A percentile compares a stretch with the other conserved stretches of the same genome.
phyloP scores from a whole-genome alignment of 768 basidiomycete species.

The Amyloporia xantha region DNA sequence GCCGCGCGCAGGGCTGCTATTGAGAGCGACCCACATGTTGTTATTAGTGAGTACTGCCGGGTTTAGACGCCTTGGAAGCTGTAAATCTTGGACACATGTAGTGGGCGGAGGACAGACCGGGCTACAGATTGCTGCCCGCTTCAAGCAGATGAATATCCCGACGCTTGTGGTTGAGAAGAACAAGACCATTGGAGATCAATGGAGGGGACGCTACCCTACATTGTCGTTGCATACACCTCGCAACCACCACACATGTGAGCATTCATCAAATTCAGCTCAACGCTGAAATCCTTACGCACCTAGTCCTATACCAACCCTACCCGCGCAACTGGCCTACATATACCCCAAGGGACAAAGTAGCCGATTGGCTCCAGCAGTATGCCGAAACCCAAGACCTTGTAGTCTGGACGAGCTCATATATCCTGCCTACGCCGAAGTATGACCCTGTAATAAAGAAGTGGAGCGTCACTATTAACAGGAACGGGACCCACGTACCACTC shows the following conservation, averaged over 20 bases:
- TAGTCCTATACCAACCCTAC: slow-evolving; percentile 35
- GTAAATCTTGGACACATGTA: too few relatives aligned
- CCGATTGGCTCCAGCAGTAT: slow-evolving; percentile 40
- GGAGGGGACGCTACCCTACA: slow-evolving; percentile 37
- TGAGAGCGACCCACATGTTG: slow-evolving; percentile 32
- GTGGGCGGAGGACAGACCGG: slow-evolving; percentile 42
- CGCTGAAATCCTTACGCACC: neutral
- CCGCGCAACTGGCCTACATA: slow-evolving; percentile 36
- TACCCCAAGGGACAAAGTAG: slow-evolving; percentile 36
- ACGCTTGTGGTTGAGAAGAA: slow-evolving; percentile 32
- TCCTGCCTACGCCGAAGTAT: slow-evolving; percentile 29
- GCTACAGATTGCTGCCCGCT: slow-evolving; percentile 35
- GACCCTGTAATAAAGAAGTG: slow-evolving; percentile 27
- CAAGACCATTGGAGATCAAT: slow-evolving; percentile 34
- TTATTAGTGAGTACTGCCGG: slow-evolving; percentile 29
- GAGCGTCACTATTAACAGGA: slow-evolving; percentile 28
- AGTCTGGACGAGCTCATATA: slow-evolving; percentile 34
- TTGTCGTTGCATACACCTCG: slow-evolving; percentile 33
- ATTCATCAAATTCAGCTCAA: neutral
- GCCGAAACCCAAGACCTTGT: slow-evolving; percentile 33
- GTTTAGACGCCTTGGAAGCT: too few relatives aligned
- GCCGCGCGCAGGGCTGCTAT: slow-evolving; percentile 28
- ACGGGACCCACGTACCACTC: slow-evolving; percentile 25
- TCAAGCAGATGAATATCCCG: slow-evolving; percentile 34
- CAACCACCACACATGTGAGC: slow-evolving; percentile 18